These are phyloP conservation scores for Aspergillus oerlinghausenensis DNA, from an alignment of 2,329 filamentous ascomycete species.

Conservation along the genomic window DNA sequence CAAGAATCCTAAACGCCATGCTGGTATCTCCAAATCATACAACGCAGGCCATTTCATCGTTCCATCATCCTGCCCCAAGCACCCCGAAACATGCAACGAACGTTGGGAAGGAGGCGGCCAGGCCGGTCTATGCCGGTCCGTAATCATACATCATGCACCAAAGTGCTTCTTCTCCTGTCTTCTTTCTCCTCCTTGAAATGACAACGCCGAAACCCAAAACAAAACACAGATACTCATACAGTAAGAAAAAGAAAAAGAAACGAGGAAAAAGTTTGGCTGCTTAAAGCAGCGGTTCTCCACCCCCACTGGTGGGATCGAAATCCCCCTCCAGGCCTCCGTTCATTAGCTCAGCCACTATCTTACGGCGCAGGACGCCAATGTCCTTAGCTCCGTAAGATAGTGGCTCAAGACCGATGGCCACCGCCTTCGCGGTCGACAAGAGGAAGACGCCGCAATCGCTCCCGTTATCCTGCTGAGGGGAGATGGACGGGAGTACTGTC, in stretches of 20 bases:
- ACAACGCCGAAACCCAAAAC: neutral
- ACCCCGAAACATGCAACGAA: neutral
- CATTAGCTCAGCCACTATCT: slow-evolving; percentile 47
- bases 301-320: slow-evolving; percentile 28
- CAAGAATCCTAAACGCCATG: slow-evolving; percentile 1
- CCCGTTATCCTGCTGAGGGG: slow-evolving; percentile 44
- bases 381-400: slow-evolving; percentile 38
- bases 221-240: neutral
- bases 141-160: neutral
- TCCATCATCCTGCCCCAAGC: neutral
- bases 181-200: neutral
- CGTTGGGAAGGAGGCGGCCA: neutral
- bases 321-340: slow-evolving; percentile 42
- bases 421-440: slow-evolving; percentile 45
- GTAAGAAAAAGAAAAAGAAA: neutral
- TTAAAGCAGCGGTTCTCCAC: slow-evolving; percentile 22
- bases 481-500: slow-evolving; percentile 34
- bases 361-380: slow-evolving; percentile 38
- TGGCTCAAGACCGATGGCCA: slow-evolving; percentile 42
- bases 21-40: neutral
- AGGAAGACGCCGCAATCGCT: slow-evolving; percentile 50
- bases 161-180: neutral
- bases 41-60: neutral
- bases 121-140: neutral
- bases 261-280: neutral